A percentile compares a stretch with the other conserved stretches of the same genome.
Conservation (phyloP, 257 asterid genomes). For the Rhazya stricta region DNA sequence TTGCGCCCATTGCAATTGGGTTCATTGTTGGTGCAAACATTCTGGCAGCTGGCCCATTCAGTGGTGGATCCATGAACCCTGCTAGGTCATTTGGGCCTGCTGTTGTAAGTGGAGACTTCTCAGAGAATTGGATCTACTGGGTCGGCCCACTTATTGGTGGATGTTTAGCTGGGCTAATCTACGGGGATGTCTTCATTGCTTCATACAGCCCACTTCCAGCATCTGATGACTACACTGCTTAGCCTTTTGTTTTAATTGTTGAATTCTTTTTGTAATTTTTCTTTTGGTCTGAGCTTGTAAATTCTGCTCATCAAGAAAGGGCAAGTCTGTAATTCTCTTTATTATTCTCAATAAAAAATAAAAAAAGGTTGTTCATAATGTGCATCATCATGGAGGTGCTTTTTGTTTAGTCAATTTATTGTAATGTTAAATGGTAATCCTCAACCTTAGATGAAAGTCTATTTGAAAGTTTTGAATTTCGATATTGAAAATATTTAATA, state of each 20-base stretch:
- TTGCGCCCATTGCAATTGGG: conserved; percentile 77
- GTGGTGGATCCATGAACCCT: conserved; percentile 82
- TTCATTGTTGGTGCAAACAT: conserved; percentile 73
- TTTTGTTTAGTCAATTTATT: no score
- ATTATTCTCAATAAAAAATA: conserved; percentile 1
- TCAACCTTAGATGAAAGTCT: no score
- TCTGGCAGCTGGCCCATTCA: conserved; percentile 73
- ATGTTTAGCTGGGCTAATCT: conserved; percentile 61
- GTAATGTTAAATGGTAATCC: no score
- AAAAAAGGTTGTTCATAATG: not conserved
- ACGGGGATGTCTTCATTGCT: conserved; percentile 52
- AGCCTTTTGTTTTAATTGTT: no score
- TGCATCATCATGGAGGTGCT: no score
- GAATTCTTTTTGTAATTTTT: not conserved
- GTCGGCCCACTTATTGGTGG: conserved; percentile 78
- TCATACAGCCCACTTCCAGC: conserved; percentile 33
- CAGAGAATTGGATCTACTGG: conserved; percentile 62
- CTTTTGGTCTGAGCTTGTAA: conserved; percentile 7
- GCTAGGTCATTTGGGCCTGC: conserved; percentile 84
- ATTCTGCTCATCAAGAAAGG: conserved; percentile 2
- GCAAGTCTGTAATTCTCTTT: conserved; percentile 11
- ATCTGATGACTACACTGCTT: conserved; percentile 41
- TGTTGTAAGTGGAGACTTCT: conserved; percentile 49
- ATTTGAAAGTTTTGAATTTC: no score
- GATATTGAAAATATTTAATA: no score